These are phyloP conservation scores for Colletotrichum sidae DNA, from an alignment of 2,329 filamentous ascomycete genomes.

Conservation along the genomic window DNA sequence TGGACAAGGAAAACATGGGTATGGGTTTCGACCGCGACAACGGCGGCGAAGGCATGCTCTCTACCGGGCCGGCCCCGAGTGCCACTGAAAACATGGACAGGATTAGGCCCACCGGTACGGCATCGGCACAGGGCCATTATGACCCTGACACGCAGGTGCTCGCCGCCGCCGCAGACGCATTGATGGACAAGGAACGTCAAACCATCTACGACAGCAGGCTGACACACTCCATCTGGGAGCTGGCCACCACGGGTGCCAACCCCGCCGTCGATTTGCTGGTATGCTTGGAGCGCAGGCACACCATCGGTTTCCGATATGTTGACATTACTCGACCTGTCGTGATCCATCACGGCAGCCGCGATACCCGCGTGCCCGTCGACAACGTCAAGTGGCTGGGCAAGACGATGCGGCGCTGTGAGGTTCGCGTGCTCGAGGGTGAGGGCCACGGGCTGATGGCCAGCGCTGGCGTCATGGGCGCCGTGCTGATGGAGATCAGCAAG, in stretches of 20 bases:
- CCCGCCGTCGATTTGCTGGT: conserved; percentile 93
- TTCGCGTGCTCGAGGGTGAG: conserved; percentile 89
- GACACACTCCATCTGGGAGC: conserved; percentile 93
- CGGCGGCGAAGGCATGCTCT: conserved; percentile 36
- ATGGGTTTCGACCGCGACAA: conserved; percentile 41
- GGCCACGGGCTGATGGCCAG: conserved; percentile 97
- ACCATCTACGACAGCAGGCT: conserved; percentile 84
- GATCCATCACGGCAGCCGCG: conserved; percentile 92
- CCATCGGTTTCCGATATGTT: conserved; percentile 96
- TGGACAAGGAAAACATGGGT: conserved; percentile 64
- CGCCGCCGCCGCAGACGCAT: conserved; percentile 67
- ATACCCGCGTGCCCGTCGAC: conserved; percentile 91
- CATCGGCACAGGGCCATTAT: conserved; percentile 37
- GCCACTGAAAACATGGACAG: conserved; percentile 63
- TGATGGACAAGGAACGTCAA: conserved; percentile 79
- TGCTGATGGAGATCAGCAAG: conserved; percentile 92
- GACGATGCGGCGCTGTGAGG: conserved; percentile 92
- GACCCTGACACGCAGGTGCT: conserved; percentile 51
- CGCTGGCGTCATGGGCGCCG: conserved; percentile 89
- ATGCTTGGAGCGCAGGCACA: conserved; percentile 89
- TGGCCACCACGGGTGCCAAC: conserved; percentile 91
- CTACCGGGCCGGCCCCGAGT: conserved; percentile 39
- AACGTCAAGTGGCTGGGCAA: conserved; percentile 96
- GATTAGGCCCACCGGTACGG: conserved; percentile 47
- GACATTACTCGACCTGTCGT: conserved; percentile 93